Evolutionary conservation across 2,329 filamentous ascomycete species (phyloP), one percentile per base, ranked within the genome.

Genomic region (Exophiala bonariae): DNA sequence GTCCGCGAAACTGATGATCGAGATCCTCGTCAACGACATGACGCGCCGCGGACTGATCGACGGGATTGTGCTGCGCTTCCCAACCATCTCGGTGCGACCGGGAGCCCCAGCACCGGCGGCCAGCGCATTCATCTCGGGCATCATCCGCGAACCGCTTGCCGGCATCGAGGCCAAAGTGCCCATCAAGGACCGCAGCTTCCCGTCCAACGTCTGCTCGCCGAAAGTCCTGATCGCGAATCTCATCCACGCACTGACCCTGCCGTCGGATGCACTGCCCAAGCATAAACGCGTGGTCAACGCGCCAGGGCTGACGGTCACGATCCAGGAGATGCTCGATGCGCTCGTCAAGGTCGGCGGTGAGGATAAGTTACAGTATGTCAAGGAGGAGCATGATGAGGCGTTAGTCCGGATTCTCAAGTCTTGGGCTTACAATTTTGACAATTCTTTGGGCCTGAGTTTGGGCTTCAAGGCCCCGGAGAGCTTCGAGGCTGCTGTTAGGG

Each of bases 21-120:
- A 85, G 66, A 71, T 76, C 1, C 69, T 84, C 7, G 62, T 85
- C 59, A 85, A 84, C 64, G 81, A 85, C 52, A 78, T 83, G 63
- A 80, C 80, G 44, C 72, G 82, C 18, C 72, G 77, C 41, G 77
- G 78, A 1, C 75, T 77, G 45, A 74, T 85, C 47, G 78, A 80
- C 47, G 81, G 76, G 6, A 77, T 81, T 40, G 71, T 71, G 2
- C 71, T 81, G 39, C 77, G 82, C 1, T 78, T 85, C 40, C 81
- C 82, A 0, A 83, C 80, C 0, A 75, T 85, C 14, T 77, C 77
- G 2, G 80, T 85, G 17, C 74, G 82, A 1, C 79, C 81, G 0
- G 82, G 82, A 1, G 71, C 70, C 14, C 81, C 82, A 0, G 80
- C 79, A 3, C 76, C 75, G 1, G 82, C 82, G 0, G 82, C 82